Percentiles rank a stretch among this genome's conserved stretches.
These are phyloP conservation scores for Tetrahymena borealis DNA, from an alignment of 73 alveolate species.

Conservation along the genomic window DNA sequence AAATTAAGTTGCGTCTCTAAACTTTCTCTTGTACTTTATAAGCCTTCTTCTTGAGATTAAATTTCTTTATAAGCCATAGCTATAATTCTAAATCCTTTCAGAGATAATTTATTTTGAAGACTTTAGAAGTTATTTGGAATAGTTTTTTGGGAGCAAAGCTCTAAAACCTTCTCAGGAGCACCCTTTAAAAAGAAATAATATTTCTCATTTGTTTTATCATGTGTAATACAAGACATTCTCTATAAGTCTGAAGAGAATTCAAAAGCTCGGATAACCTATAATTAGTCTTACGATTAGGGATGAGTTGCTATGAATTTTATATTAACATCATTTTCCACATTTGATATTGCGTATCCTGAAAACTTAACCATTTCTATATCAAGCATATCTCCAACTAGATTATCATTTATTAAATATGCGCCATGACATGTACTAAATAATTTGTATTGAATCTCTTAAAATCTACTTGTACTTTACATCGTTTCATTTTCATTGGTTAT, in stretches of 20 bases:
- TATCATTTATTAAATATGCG: slow-evolving; percentile 6
- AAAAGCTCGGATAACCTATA: not conserved
- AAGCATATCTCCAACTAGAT: slow-evolving; percentile 17
- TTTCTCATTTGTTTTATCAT: not conserved
- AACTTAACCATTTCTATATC: slow-evolving; percentile 8
- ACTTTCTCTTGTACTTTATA: not conserved
- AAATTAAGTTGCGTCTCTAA: slow-evolving; percentile 8
- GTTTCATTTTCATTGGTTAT: not conserved
- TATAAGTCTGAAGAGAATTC: slow-evolving; percentile 19
- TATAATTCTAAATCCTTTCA: slow-evolving; percentile 29
- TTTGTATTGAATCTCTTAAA: not conserved
- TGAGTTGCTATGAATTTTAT: not conserved
- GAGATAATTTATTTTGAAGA: slow-evolving; percentile 4
- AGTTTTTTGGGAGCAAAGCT: not conserved
- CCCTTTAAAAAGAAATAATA: slow-evolving; percentile 23
- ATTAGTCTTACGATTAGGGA: not conserved
- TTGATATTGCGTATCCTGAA: slow-evolving; percentile 17
- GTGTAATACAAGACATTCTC: slow-evolving; percentile 22
- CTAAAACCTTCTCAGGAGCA: slow-evolving; percentile 17
- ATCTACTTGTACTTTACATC: not conserved
- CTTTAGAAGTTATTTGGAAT: not conserved
- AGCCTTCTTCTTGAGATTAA: not conserved
- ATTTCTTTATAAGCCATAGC: slow-evolving; percentile 20
- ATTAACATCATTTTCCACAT: not conserved
- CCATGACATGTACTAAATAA: slow-evolving; percentile 10